Evolutionary conservation across 1,139 yeast genomes (phyloP), one percentile per base, ranked within the genome.

Genomic region (Scheffersomyces lignicola): DNA sequence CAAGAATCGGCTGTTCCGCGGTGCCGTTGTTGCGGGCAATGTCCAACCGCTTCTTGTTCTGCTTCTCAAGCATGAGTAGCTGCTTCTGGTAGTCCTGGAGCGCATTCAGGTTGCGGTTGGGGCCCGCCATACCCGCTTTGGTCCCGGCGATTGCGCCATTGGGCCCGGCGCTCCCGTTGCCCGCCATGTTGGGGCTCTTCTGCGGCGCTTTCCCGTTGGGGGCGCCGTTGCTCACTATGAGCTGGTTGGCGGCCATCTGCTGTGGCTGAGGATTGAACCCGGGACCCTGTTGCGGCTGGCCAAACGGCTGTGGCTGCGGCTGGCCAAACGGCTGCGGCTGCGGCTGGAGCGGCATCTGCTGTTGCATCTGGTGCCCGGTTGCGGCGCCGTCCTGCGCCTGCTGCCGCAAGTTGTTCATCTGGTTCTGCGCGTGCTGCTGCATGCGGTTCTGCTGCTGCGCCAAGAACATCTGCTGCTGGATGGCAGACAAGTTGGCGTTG

Each of bases 41-140:
- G 47, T 73, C 77, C 37, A 75, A 69, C 22, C 83, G 68, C 53
- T 78, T 78, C 54, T 80, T 81, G 55, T 83, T 83, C 51, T 82
- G 89, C 45, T 78, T 78, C 45, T 84, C 92, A 40, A 84, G 60
- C 29, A 81, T 56, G 78, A 83, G 76, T 44, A 84, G 61, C 56
- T 84, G 92, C 73, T 77, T 76, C 56, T 84, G 92, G 55, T 84
- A 84, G 53, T 83, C 90, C 43, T 80, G 84, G 32, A 83, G 62
- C 2, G 76, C 76, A 47, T 68, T 68, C 48, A 59, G 56, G 45
- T 66, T 69, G 34, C 64, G 52, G 35, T 41, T 44, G 32, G 36
- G 35, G 13, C 34, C 13, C 9, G 27, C 14, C 20, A 21, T 10
- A 6, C 13, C 27, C 4, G 27, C 17, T 25, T 20, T 11, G n/a